Evolutionary conservation across 371 early-diverging fungal species (phyloP).

Genomic region (Mucor lusitanicus): DNA sequence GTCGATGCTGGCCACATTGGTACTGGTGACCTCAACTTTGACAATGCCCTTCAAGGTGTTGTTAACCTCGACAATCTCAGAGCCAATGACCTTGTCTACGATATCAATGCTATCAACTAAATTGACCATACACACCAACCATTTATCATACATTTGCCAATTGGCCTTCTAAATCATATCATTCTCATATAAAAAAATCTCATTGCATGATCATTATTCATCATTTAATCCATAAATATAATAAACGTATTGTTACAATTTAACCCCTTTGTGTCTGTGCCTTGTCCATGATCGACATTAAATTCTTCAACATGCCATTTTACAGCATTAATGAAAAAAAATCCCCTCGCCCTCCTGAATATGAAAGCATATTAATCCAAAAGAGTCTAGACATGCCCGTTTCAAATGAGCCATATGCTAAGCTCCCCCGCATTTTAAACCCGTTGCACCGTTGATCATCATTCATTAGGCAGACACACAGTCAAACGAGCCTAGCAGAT

Average conservation of each 20-base stretch:
- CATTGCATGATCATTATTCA: not conserved
- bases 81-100: not conserved
- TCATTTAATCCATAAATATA: not conserved
- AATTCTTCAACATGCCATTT: not conserved
- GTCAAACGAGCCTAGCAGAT: not conserved
- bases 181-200: not conserved
- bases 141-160: too few relatives aligned
- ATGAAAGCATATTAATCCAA: too few relatives aligned
- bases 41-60: not conserved
- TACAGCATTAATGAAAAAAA: not conserved
- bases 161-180: not conserved
- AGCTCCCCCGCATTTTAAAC: not conserved
- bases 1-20: slow-evolving; percentile 1
- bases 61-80: not conserved
- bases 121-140: not conserved
- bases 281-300: not conserved
- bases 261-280: not conserved
- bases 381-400: too few relatives aligned
- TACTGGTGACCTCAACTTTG: slow-evolving; percentile 1
- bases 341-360: not conserved
- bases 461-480: not conserved
- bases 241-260: not conserved
- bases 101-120: not conserved
- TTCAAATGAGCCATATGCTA: too few relatives aligned
- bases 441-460: not conserved